Base-by-base conservation (phyloP, 352 stramenopile species). In the Phytophthora idaei region DNA sequence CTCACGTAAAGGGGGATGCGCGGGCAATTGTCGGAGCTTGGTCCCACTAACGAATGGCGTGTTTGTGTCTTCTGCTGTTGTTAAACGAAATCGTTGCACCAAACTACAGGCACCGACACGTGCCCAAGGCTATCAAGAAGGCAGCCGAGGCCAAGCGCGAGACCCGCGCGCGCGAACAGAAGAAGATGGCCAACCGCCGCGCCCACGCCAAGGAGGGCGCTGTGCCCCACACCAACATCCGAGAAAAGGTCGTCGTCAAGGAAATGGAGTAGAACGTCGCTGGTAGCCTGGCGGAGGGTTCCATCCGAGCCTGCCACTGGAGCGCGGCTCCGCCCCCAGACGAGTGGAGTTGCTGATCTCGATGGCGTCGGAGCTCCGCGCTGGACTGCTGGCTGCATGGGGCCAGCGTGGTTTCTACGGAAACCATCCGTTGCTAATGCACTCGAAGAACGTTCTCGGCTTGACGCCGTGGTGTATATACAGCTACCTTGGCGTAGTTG, bases 51-150 rank as follows among this genome's bases (percentile, higher is more conserved):
- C 36, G 51, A 25, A 53, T 53, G 39, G 50, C 57, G 50, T 69
- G 47, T 17, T 69, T 65, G 49, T 34, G 37, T 48, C 49, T 61
- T 57, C 51, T 64, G 44, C 27, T 41, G 50, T 9, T 59, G 60
- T 70, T 76, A 56, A 72, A 59, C 45, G 32, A 36, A 45, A 46
- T 58, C 36, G 29, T 31, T 59, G 45, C 65, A 57, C 50, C 51
- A 61, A 58, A 57, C 57, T 67, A 64, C 52, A 98, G 93, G 57
- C 83, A 98, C 57, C 85, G 97, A 51, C 96, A 99, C 64, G 81
- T 99, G 55, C 98, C 98, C 10, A 99, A 98, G 75, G 87, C 97
- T 53, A 98, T 99, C 76, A 98, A 98, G 77, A 99, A 99, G 75
- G 93, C 98, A 53, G 89, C 91, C 21, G 75, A 94, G 41, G 87